phyloP scores from a whole-genome alignment of 2,329 filamentous ascomycete species.

The Didymella pinodella region DNA sequence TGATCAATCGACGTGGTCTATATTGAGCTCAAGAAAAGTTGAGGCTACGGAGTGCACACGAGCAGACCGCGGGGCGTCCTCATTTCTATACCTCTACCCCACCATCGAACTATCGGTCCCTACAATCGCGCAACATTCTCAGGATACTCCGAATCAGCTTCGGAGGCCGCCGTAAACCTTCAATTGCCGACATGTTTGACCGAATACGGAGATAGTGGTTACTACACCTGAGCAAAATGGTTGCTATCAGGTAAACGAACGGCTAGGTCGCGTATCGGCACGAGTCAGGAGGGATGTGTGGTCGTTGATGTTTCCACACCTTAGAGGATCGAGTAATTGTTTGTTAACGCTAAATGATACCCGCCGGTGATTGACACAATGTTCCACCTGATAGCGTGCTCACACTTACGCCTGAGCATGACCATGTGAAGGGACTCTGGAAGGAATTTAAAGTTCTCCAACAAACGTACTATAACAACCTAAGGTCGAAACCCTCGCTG shows the following conservation, averaged over 20 bases:
- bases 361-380: constrained; percentile 14
- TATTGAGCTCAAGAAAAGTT: not conserved
- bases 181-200: not conserved
- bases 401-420: not conserved
- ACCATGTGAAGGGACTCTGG: not conserved
- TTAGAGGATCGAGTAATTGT: constrained; percentile 19
- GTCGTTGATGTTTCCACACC: constrained; percentile 6
- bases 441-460: not conserved
- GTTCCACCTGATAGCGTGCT: constrained; percentile 22
- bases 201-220: constrained; percentile 10
- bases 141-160: not conserved
- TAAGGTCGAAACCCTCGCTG: not conserved
- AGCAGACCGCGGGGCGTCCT: constrained; percentile 5
- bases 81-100: constrained; percentile 7
- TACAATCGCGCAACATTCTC: constrained; percentile 1
- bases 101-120: not conserved
- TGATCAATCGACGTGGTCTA: not conserved
- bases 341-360: constrained; percentile 7
- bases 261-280: not conserved
- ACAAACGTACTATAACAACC: not conserved
- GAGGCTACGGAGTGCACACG: not conserved
- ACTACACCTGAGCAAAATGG: constrained; percentile 8
- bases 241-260: constrained; percentile 6
- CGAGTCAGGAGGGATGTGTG: not conserved
- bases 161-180: constrained; percentile 4